Percentiles rank a stretch among this genome's conserved stretches.
These are phyloP conservation scores for Cryptococcus amylolentus DNA, from an alignment of 1,284 basidiomycete genomes.

Conservation along the genomic window DNA sequence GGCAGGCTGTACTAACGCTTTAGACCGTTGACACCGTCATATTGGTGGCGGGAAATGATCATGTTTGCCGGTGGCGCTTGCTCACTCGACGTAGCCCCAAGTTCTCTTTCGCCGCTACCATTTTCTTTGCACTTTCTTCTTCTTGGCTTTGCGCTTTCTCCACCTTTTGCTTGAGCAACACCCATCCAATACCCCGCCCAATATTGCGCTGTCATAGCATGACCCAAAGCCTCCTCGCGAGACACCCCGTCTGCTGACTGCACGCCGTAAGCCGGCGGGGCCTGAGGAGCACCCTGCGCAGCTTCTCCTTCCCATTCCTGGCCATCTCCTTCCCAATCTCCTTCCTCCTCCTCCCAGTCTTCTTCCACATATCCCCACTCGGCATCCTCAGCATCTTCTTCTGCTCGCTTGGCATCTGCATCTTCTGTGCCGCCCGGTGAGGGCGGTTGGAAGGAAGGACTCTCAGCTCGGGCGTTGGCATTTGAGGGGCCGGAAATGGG, in stretches of 20 bases:
- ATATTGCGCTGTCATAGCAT: slow-evolving; percentile 46
- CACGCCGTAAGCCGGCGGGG: slow-evolving; percentile 10
- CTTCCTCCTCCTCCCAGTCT: slow-evolving; percentile 25
- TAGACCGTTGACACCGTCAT: background rate
- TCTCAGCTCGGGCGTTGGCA: slow-evolving; percentile 1
- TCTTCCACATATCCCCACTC: slow-evolving; percentile 21
- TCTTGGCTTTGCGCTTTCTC: background rate
- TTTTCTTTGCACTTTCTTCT: background rate
- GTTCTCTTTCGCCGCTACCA: background rate
- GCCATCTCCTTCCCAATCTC: background rate
- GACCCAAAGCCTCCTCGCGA: slow-evolving; percentile 33
- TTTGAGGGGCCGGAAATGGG: background rate
- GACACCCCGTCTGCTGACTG: slow-evolving; percentile 10
- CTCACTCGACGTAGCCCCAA: background rate
- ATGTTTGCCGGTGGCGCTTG: background rate
- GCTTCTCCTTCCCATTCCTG: background rate
- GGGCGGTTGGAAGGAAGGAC: slow-evolving; percentile 21
- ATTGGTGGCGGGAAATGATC: background rate
- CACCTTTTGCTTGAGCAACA: slow-evolving; percentile 24
- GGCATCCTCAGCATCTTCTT: slow-evolving; percentile 13
- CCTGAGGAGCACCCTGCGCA: background rate
- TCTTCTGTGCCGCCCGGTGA: slow-evolving; percentile 17
- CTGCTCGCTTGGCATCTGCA: slow-evolving; percentile 12
- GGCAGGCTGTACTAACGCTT: background rate
- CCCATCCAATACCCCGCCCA: slow-evolving; percentile 50